Evolutionary conservation across 176 grass and related monocot species (phyloP), one percentile per base, ranked within the genome.

Genomic region (Eragrostis curvula): DNA sequence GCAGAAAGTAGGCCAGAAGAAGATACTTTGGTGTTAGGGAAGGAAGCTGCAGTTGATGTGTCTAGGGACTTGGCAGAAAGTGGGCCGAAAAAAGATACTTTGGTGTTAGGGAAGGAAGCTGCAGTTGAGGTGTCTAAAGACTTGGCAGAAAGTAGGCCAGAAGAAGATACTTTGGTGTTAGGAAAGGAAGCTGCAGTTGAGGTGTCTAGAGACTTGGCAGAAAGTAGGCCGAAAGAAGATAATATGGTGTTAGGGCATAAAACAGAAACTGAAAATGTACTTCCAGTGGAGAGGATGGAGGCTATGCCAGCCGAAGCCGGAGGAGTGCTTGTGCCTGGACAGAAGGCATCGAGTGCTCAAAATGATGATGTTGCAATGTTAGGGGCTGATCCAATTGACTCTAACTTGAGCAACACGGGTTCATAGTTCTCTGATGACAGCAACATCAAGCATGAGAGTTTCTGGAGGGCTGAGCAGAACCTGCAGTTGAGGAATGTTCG

Each of bases 101-200:
- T 36, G 32, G 32, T 2, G 32, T 36, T 36, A 36, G 32, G 32
- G 32, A 36, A 36, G n/a, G 47, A 50, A 74, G 20, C 55, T 69
- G 63, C 67, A 56, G 21, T 24, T 74, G 49, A 79, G 49, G 74
- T 84, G 48, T 81, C 72, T n/a, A 39, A 15, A 63, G 46, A 65
- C 44, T 53, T 56, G 32, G 17, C 43, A 64, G 64, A 77, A 65
- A 48, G n/a, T 45, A 70, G 27, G 18, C 45, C 13, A 11, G 21
- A 25, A 58, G 44, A 20, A 12, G 27, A 48, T 45, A 49, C 20
- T 78, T 44, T 55, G 16, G 66, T 55, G 11, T 47, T 57, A 36
- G 32, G 32, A 4, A 36, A 36, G n/a, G 47, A 50, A 74, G 20
- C 55, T 69, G 63, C 67, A 56, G 21, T 24, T 74, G 49, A 79